Base-by-base conservation (phyloP, 164 flowering plant genomes). In the Dillenia turbinata region DNA sequence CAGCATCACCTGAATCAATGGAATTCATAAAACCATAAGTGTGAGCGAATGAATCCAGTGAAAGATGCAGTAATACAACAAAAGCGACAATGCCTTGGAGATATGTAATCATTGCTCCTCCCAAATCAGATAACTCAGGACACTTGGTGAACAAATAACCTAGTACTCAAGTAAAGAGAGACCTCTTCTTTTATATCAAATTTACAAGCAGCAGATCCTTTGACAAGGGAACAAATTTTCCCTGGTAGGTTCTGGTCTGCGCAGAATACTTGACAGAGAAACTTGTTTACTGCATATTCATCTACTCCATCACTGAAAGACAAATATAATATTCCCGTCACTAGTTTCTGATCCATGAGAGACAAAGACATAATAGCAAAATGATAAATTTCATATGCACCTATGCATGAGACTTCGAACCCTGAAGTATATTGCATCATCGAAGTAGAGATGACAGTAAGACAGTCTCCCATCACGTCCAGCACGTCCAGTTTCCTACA, bases 111-210 rank as follows among this genome's bases (percentile, higher is more conserved):
- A 19, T 1, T 19, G 22, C 22, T 1, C 33, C 5, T 26, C 33
- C 33, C 33, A 26, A 26, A 26, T 26, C 33, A 26, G 33, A 2
- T 26, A 26, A 26, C 33, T 5, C 33, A 26, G 33, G 33, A 26
- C 33, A 26, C 3, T 5, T 26, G 33, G 33, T 26, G 13, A 52
- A 40, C 15, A 10, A n/a, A 7, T 40, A 51, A 58, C 16, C 1
- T 26, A 55, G 54, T 13, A 19, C 14, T 14, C n/a, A 57, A 14
- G 56, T 10, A 51, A 58, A 43, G 22, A 2, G 5, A 26, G 53
- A 94, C 99, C 97, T 94, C 96, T 78, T 89, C 99, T 77, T 91
- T 94, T 82, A 94, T 86, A 76, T 94, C 99, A 70, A 84, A 80
- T 74, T 83, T 86, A 56, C 83, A 83, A 47, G 96, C 83, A 40